Evolutionary conservation across 257 asterid genomes (phyloP).

Genomic region (Nicotiana sylvestris): DNA sequence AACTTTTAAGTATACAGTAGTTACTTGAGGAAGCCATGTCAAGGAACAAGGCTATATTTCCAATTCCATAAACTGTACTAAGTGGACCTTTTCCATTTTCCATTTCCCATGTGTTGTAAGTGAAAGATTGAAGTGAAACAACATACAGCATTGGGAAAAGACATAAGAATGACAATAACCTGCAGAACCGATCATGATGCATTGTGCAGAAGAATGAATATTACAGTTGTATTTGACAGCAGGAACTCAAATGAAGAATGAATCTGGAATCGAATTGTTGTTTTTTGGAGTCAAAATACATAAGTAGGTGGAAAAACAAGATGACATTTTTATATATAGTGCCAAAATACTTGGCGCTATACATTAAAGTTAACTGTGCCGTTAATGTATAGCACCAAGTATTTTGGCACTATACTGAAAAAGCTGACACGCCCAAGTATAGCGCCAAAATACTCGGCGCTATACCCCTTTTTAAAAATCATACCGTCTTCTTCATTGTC

Average conservation of each 20-base stretch:
- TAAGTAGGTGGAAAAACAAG: too few relatives aligned
- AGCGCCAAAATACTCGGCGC: too few relatives aligned
- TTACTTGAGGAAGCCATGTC: background rate
- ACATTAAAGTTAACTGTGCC: too few relatives aligned
- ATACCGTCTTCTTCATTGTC: too few relatives aligned
- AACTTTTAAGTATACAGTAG: background rate
- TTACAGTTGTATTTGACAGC: background rate
- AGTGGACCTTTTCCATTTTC: background rate
- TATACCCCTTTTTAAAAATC: too few relatives aligned
- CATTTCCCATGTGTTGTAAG: background rate
- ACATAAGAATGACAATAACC: background rate
- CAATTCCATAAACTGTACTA: background rate
- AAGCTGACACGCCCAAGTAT: too few relatives aligned
- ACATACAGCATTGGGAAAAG: background rate
- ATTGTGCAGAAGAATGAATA: conserved; percentile 10
- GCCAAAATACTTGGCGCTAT: too few relatives aligned
- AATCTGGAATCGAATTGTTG: too few relatives aligned
- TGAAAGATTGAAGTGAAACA: background rate
- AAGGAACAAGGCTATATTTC: background rate
- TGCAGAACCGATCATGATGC: background rate
- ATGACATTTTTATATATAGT: too few relatives aligned
- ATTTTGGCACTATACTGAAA: too few relatives aligned
- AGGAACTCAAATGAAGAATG: background rate
- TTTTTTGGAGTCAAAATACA: too few relatives aligned
- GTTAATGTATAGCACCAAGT: too few relatives aligned